Evolutionary conservation across 1,284 basidiomycete genomes (phyloP), one percentile per base, ranked within the genome.

Genomic region (Anthracocystis panici-leucophaei): DNA sequence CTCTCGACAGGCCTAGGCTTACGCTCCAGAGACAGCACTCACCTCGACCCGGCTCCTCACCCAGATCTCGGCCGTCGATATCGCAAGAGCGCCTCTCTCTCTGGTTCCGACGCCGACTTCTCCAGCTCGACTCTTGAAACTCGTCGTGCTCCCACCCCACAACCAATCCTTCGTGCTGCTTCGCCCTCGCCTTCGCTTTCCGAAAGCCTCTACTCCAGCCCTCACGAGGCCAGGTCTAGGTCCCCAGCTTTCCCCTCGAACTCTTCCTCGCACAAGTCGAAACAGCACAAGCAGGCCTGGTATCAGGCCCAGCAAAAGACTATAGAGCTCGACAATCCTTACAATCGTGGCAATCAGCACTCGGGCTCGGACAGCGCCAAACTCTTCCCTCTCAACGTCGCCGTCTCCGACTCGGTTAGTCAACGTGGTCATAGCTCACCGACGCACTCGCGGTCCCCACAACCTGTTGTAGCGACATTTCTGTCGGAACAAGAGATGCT

Each of bases 291-390:
- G 45, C 74, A 76, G 56, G 74, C 74, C 6, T 76, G 74, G 74
- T 76, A 72, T 38, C 74, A 76, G 52, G 74, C 74, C 0, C 74
- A 76, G 40, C 74, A 76, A 53, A 72, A 72, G 51, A 76, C 74
- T 18, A 65, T 76, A 48, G 46, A 72, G 42, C 68, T 76, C 38
- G 65, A 68, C 12, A 63, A 64, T 11, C 57, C 61, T 1, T 18
- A 56, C 46, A 65, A 75, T 14, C 55, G 69, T 12, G 51, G 42
- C 12, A 20, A n/a, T 12, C 35, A 48, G 5, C 29, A 62, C 21
- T 10, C 48, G 7, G 46, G 69, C 8, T 46, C 57, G 25, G 41
- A 51, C 31, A 57, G 2, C 27, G 59, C 61, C 18, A 58, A 52
- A 16, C 52, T 70, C 4, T 75, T 75, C 29, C 72, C 66, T 5